Conservation (phyloP, 1,139 yeast genomes). For the Waltiozyma solani region DNA sequence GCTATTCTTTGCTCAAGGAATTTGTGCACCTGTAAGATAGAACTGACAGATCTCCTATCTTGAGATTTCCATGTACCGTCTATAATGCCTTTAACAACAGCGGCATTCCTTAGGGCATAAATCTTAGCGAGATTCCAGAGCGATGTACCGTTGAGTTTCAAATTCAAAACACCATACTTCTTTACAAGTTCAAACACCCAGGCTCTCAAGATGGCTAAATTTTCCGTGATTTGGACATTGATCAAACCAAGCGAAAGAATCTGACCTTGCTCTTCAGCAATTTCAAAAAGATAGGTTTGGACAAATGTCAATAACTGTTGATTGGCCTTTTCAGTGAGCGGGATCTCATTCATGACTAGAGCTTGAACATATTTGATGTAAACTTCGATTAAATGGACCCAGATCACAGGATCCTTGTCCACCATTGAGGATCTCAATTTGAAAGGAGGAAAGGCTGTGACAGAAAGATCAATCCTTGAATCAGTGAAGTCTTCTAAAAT, state of each 20-base stretch:
- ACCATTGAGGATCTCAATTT: slow-evolving; percentile 60
- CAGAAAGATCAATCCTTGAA: slow-evolving; percentile 33
- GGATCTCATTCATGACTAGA: slow-evolving; percentile 17
- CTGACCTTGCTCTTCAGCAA: slow-evolving; percentile 46
- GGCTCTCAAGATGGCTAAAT: slow-evolving; percentile 36
- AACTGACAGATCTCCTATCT: slow-evolving; percentile 10
- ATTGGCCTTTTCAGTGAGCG: slow-evolving; percentile 39
- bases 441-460: slow-evolving; percentile 68
- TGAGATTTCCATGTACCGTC: slow-evolving; percentile 31
- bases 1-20: slow-evolving; percentile 33
- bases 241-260: slow-evolving; percentile 60
- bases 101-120: slow-evolving; percentile 37
- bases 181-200: slow-evolving; percentile 45
- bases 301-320: slow-evolving; percentile 51
- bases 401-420: slow-evolving; percentile 74
- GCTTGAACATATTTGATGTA: slow-evolving; percentile 42
- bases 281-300: slow-evolving; percentile 47
- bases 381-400: slow-evolving; percentile 62
- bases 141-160: slow-evolving; percentile 46
- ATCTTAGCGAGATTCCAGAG: slow-evolving; percentile 53
- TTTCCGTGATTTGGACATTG: slow-evolving; percentile 53
- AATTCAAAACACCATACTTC: slow-evolving; percentile 40
- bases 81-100: slow-evolving; percentile 40
- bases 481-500: slow-evolving; percentile 7
- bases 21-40: slow-evolving; percentile 13